These are phyloP conservation scores for Leucoagaricus sp. DNA, from an alignment of 1,284 basidiomycete species.

Conservation along the genomic window DNA sequence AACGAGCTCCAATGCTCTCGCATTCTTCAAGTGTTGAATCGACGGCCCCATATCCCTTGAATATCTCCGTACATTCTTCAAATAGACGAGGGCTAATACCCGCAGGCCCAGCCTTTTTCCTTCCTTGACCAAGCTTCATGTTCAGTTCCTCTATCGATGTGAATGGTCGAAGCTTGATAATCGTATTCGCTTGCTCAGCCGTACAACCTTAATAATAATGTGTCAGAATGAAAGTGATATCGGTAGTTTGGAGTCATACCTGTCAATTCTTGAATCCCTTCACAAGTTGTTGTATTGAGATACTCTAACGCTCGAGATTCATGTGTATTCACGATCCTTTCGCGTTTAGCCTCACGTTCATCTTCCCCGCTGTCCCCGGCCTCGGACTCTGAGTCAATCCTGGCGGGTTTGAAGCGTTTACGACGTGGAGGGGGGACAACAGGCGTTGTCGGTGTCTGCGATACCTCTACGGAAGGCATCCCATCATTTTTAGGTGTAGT, in stretches of 20 bases:
- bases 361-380: constrained; percentile 42
- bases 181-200: constrained; percentile 78
- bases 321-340: constrained; percentile 29
- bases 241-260: constrained; percentile 49
- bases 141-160: constrained; percentile 77
- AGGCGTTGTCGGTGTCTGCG: constrained; percentile 35
- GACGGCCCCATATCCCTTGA: constrained; percentile 89
- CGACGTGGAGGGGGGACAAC: constrained; percentile 37
- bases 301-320: constrained; percentile 72
- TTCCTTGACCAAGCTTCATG: constrained; percentile 76
- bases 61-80: constrained; percentile 87
- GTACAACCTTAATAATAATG: constrained; percentile 75
- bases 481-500: constrained; percentile 36
- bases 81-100: constrained; percentile 91
- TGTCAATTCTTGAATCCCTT: constrained; percentile 86
- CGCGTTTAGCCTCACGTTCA: constrained; percentile 27
- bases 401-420: constrained; percentile 56
- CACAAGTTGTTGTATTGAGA: constrained; percentile 79
- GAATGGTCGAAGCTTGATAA: constrained; percentile 85
- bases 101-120: constrained; percentile 76
- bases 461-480: constrained; percentile 19
- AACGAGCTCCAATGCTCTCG: constrained; percentile 77
- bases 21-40: constrained; percentile 89
- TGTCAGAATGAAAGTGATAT: constrained; percentile 18
- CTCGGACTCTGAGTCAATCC: constrained; percentile 69